Evolutionary conservation across 2,329 filamentous ascomycete species (phyloP).

Genomic region (Aspergillus texensis): DNA sequence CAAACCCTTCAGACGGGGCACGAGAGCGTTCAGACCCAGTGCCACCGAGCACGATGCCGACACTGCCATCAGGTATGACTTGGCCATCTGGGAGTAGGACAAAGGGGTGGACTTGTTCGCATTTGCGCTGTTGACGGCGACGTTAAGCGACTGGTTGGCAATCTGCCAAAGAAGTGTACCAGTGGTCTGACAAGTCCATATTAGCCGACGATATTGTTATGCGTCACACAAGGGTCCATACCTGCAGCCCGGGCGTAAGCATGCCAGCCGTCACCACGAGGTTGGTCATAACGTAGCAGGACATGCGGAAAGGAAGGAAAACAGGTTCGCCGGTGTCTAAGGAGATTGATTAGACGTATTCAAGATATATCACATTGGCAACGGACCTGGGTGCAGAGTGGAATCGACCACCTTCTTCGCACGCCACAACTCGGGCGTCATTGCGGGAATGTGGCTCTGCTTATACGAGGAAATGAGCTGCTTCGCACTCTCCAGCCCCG

Average conservation of each 20-base stretch:
- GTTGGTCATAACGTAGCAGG: slow-evolving; percentile 89
- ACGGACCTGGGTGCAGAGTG: slow-evolving; percentile 86
- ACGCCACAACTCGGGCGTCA: slow-evolving; percentile 89
- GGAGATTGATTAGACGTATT: neutral
- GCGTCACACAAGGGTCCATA: slow-evolving; percentile 41
- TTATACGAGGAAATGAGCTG: slow-evolving; percentile 81
- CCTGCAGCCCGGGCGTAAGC: slow-evolving; percentile 84
- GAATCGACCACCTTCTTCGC: slow-evolving; percentile 98
- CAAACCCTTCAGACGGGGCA: slow-evolving; percentile 78
- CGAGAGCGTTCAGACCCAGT: slow-evolving; percentile 84
- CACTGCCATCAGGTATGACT: slow-evolving; percentile 91
- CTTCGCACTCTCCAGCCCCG: slow-evolving; percentile 85
- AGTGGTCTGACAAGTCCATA: slow-evolving; percentile 57
- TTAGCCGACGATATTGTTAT: neutral
- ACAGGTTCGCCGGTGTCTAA: slow-evolving; percentile 92
- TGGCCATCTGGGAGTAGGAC: slow-evolving; percentile 74
- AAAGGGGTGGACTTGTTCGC: slow-evolving; percentile 96
- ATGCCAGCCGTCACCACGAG: slow-evolving; percentile 94
- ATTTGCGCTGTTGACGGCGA: slow-evolving; percentile 96
- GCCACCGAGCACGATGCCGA: slow-evolving; percentile 92
- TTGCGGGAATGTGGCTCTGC: slow-evolving; percentile 72
- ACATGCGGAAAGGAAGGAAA: slow-evolving; percentile 96
- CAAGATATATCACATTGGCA: neutral
- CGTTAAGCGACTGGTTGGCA: slow-evolving; percentile 95
- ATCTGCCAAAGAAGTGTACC: slow-evolving; percentile 95